Conservation (phyloP, 148 eudicot species). For the Selenicereus undatus region DNA sequence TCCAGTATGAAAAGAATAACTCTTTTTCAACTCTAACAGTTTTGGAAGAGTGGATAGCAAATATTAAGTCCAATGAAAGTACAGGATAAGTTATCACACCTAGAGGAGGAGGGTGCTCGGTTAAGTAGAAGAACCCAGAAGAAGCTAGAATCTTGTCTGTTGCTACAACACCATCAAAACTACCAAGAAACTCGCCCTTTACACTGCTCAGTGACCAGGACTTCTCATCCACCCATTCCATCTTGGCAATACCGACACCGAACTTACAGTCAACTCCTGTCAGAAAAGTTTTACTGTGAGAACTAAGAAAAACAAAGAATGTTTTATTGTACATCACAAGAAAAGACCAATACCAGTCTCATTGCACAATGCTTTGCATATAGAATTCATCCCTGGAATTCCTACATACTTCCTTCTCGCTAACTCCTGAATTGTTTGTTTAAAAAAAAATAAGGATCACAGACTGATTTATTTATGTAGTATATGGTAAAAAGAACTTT, state of each 20-base stretch:
- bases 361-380: slow-evolving; percentile 68
- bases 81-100: slow-evolving; percentile 43
- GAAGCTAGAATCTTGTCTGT: slow-evolving; percentile 77
- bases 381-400: slow-evolving; percentile 90
- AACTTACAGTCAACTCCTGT: slow-evolving; percentile 71
- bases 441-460: slow-evolving; percentile 9
- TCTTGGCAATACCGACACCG: slow-evolving; percentile 66
- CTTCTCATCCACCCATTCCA: slow-evolving; percentile 65
- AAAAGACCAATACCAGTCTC: slow-evolving; percentile 56
- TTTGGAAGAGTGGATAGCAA: background rate
- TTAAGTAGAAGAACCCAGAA: slow-evolving; percentile 43
- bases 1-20: background rate
- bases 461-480: slow-evolving; percentile 18
- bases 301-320: slow-evolving; percentile 15
- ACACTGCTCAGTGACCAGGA: slow-evolving; percentile 64
- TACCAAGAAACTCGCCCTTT: slow-evolving; percentile 71
- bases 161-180: slow-evolving; percentile 73
- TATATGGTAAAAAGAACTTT: background rate
- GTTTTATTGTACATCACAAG: slow-evolving; percentile 2
- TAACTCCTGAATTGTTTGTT: slow-evolving; percentile 50
- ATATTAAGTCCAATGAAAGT: background rate
- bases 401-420: slow-evolving; percentile 74
- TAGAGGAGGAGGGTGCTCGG: slow-evolving; percentile 74
- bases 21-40: background rate
- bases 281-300: slow-evolving; percentile 1